Percentiles rank a stretch among this genome's conserved stretches.
Conservation (phyloP, 108 stramenopile species). For the Fistulifera solaris region DNA sequence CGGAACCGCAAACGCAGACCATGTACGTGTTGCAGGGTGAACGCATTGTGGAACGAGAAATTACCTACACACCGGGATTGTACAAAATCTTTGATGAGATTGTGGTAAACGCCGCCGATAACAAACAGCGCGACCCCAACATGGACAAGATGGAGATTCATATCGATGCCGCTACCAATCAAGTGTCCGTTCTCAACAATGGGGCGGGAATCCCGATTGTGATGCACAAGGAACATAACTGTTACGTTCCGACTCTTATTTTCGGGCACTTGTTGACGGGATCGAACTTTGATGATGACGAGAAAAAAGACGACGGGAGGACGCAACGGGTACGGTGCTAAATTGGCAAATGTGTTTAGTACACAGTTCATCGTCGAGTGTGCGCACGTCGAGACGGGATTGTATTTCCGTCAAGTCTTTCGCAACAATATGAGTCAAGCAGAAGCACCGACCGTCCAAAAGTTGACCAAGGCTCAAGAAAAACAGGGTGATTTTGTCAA, state of each 20-base stretch:
- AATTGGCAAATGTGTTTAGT: conserved; percentile 99
- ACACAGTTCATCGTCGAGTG: conserved; percentile 89
- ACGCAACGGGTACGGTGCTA: conserved; percentile 99
- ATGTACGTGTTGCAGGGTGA: conserved; percentile 88
- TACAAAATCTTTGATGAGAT: conserved; percentile 99
- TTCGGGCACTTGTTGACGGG: conserved; percentile 98
- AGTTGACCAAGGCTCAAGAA: conserved; percentile 45
- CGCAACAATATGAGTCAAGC: conserved; percentile 85
- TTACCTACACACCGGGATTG: conserved; percentile 93
- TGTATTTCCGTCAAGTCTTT: conserved; percentile 83
- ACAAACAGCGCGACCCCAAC: conserved; percentile 96
- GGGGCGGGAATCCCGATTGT: conserved; percentile 81
- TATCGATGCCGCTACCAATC: conserved; percentile 51
- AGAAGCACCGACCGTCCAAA: conserved; percentile 59
- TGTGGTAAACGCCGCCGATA: conserved; percentile 98
- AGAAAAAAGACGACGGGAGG: conserved; percentile 97
- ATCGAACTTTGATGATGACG: conserved; percentile 97
- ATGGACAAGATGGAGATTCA: conserved; percentile 92
- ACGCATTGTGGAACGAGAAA: conserved; percentile 58
- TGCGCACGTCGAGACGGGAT: conserved; percentile 60
- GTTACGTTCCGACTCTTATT: conserved; percentile 92
- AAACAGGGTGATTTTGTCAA: conserved; percentile 92
- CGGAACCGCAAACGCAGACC: conserved; percentile 58
- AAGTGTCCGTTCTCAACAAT: conserved; percentile 97
- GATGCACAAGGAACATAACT: conserved; percentile 69